These are phyloP conservation scores for Deakozyma indianensis DNA, from an alignment of 805 yeast genomes.

Conservation along the genomic window DNA sequence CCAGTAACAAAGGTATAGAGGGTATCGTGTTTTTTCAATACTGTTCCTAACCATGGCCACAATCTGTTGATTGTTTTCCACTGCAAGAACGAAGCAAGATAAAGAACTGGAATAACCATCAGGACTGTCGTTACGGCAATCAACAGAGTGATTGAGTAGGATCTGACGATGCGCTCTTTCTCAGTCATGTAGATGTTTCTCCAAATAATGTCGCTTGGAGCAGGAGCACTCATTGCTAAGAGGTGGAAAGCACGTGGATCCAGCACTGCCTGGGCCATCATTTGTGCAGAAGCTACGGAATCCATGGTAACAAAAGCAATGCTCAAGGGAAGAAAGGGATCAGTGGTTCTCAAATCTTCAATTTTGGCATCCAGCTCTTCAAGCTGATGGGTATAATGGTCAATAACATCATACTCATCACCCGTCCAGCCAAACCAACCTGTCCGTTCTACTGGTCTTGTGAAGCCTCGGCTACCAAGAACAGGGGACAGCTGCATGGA, in stretches of 20 bases:
- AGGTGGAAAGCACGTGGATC: conserved; percentile 80
- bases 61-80: conserved; percentile 61
- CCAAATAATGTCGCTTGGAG: conserved; percentile 94
- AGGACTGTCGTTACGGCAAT: conserved; percentile 59
- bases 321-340: conserved; percentile 69
- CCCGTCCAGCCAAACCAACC: conserved; percentile 58
- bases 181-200: conserved; percentile 72
- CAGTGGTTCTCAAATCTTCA: conserved; percentile 36
- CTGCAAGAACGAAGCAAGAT: conserved; percentile 70
- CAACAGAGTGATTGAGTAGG: conserved; percentile 47
- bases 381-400: conserved; percentile 54
- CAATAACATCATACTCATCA: conserved; percentile 64
- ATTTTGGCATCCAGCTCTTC: conserved; percentile 62
- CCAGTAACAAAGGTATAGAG: conserved; percentile 74
- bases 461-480: conserved; percentile 4
- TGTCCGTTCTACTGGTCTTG: conserved; percentile 47
- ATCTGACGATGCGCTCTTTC: conserved; percentile 50
- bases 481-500: conserved; percentile 2
- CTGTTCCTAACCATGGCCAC: conserved; percentile 69
- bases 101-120: conserved; percentile 71
- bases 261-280: conserved; percentile 89
- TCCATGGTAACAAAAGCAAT: conserved; percentile 93
- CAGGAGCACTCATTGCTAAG: conserved; percentile 79
- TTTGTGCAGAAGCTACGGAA: conserved; percentile 87
- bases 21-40: conserved; percentile 51